These are phyloP conservation scores for Ceratobasidium theobromae DNA, from an alignment of 1,284 basidiomycete genomes.

Conservation along the genomic window DNA sequence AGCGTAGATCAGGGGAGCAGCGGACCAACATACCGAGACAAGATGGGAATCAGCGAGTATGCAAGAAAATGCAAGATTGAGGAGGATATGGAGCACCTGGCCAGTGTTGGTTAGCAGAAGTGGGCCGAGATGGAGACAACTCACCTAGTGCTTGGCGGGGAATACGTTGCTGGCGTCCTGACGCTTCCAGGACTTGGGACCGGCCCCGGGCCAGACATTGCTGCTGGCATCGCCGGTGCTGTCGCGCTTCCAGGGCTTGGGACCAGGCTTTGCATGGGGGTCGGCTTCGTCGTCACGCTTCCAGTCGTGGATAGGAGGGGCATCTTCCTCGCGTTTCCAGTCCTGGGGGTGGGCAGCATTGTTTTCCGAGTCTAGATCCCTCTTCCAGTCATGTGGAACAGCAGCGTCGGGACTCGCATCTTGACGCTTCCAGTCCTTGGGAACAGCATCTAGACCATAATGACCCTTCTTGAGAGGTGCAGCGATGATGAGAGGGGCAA, in stretches of 20 bases:
- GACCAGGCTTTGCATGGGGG: too few relatives aligned
- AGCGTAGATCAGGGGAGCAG: background rate
- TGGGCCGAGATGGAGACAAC: too few relatives aligned
- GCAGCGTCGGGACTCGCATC: background rate
- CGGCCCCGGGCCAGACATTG: background rate
- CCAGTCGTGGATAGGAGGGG: background rate
- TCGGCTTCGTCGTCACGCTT: constrained; percentile 12
- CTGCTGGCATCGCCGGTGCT: background rate
- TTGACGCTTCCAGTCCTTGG: background rate
- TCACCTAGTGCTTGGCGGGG: background rate
- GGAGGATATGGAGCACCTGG: too few relatives aligned
- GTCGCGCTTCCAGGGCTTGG: background rate
- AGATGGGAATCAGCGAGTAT: background rate
- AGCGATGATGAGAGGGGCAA: background rate
- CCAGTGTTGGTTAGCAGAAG: too few relatives aligned
- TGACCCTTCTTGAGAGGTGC: background rate
- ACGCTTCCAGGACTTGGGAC: background rate
- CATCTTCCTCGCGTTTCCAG: background rate
- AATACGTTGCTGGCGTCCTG: background rate
- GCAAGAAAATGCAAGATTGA: background rate
- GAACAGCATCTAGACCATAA: background rate
- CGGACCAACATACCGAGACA: background rate
- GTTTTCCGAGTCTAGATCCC: background rate
- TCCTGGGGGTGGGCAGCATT: background rate
- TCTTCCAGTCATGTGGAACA: background rate